A percentile compares a stretch with the other conserved stretches of the same genome.
phyloP scores from a whole-genome alignment of 176 grass and related monocot genomes.

The Hsuehochloa calcarea region DNA sequence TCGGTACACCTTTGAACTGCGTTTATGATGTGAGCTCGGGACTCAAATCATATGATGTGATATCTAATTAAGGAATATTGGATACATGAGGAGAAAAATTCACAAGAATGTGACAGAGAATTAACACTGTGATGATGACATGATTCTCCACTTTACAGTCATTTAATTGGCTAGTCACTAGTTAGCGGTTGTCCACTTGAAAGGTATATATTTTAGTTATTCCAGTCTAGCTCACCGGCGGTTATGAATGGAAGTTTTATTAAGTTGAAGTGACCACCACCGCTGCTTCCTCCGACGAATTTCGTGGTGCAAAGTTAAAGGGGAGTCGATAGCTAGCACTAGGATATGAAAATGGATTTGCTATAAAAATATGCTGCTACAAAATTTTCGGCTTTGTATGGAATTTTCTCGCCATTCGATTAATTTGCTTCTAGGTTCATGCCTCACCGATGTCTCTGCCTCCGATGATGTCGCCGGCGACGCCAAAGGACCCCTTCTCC shows the following conservation, averaged over 20 bases:
- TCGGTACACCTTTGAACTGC: background rate
- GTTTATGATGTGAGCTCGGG: background rate
- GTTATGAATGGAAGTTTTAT: background rate
- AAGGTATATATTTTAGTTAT: background rate
- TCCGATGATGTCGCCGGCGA: no score
- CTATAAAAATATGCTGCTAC: no score
- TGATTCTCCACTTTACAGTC: background rate
- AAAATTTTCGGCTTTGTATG: no score
- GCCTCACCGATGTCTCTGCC: no score
- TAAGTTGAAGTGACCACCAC: background rate
- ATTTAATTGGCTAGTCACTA: background rate
- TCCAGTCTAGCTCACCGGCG: background rate
- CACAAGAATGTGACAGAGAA: background rate
- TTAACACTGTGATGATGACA: background rate
- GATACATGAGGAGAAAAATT: background rate
- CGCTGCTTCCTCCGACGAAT: no score
- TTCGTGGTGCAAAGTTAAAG: background rate
- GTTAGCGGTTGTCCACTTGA: background rate
- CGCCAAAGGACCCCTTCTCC: no score
- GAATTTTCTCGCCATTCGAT: background rate
- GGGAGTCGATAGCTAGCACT: background rate
- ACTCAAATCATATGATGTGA: background rate
- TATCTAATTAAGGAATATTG: background rate
- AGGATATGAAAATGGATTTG: background rate
- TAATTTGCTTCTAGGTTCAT: background rate